Conservation (phyloP, 495 filamentous ascomycete genomes). For the Amniculicola lignicola region DNA sequence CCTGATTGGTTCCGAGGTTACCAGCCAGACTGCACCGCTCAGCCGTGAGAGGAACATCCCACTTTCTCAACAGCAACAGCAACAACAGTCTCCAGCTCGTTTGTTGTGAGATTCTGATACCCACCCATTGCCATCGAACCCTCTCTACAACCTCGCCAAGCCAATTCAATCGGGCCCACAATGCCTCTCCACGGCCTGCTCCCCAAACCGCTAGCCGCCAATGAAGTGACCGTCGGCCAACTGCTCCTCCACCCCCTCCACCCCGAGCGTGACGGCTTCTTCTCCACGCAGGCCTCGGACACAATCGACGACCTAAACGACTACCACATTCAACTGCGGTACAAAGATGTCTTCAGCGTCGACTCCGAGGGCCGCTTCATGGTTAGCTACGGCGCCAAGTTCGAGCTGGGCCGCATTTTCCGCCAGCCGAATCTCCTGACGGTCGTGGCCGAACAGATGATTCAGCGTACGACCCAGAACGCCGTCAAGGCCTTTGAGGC, state of each 20-base stretch:
- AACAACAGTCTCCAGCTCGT: too few relatives aligned
- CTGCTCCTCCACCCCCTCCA: slow-evolving; percentile 31
- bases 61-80: too few relatives aligned
- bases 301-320: slow-evolving; percentile 33
- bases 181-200: slow-evolving; percentile 35
- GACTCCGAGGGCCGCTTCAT: slow-evolving; percentile 34
- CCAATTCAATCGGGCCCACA: too few relatives aligned
- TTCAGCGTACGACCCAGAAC: slow-evolving; percentile 24
- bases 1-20: too few relatives aligned
- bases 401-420: slow-evolving; percentile 32
- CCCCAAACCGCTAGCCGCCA: slow-evolving; percentile 28
- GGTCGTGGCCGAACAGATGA: slow-evolving; percentile 32
- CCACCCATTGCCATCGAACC: too few relatives aligned
- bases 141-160: too few relatives aligned
- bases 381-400: slow-evolving; percentile 34
- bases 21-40: too few relatives aligned
- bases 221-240: slow-evolving; percentile 33
- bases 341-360: slow-evolving; percentile 34
- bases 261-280: slow-evolving; percentile 33
- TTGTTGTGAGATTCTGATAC: too few relatives aligned
- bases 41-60: too few relatives aligned
- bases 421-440: slow-evolving; percentile 31
- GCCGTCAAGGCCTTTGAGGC: slow-evolving; percentile 24
- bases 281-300: slow-evolving; percentile 11
- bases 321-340: slow-evolving; percentile 35